Percentiles rank a stretch among this genome's conserved stretches.
Evolutionary conservation across 371 early-diverging fungal species (phyloP).

Genomic region (Mortierella sp.): DNA sequence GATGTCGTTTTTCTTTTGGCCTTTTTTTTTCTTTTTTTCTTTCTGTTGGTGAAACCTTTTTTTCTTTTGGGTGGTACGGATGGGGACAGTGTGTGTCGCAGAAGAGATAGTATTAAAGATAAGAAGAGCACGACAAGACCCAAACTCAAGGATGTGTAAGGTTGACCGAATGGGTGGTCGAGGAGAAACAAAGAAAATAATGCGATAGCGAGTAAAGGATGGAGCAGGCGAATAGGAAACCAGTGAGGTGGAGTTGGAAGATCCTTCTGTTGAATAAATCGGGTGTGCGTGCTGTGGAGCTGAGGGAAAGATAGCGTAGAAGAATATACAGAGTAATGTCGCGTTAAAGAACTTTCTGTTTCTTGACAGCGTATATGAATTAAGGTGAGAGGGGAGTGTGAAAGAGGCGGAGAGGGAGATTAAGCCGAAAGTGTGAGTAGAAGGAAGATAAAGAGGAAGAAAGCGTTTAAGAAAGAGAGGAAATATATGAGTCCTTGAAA

Average conservation of each 20-base stretch:
- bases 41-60: background rate
- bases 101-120: constrained; percentile 4
- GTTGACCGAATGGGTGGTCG: background rate
- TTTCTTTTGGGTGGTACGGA: background rate
- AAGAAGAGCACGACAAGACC: background rate
- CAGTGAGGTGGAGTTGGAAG: background rate
- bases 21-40: background rate
- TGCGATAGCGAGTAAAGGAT: background rate
- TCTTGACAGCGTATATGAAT: background rate
- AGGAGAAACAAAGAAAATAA: background rate
- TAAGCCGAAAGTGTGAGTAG: background rate
- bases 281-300: background rate
- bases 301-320: background rate
- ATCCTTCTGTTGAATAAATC: background rate
- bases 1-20: background rate
- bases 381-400: background rate
- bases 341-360: background rate
- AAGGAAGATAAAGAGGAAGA: background rate
- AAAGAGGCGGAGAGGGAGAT: background rate
- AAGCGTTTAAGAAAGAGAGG: background rate
- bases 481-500: background rate
- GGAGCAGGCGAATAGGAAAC: background rate
- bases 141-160: background rate
- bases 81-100: background rate
- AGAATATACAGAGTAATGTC: background rate